A percentile compares a stretch with the other conserved stretches of the same genome.
These are phyloP conservation scores for Mrakia blollopis DNA, from an alignment of 768 basidiomycete species.

Conservation along the genomic window DNA sequence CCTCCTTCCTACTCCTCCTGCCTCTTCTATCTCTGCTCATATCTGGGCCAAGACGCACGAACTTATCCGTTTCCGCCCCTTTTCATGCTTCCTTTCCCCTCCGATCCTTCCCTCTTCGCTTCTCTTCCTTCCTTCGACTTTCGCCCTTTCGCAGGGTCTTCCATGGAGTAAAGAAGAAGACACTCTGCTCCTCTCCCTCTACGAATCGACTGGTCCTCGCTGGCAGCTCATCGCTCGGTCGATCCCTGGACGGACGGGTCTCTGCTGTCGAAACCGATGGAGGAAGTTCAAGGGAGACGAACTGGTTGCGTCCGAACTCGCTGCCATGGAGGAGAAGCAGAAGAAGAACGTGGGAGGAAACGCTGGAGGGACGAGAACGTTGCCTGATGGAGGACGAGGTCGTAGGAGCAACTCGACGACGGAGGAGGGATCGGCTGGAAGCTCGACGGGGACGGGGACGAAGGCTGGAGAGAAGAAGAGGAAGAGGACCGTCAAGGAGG, in stretches of 20 bases:
- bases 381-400: constrained; percentile 29
- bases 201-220: constrained; percentile 24
- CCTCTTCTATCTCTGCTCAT: not conserved
- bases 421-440: constrained; percentile 8
- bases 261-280: constrained; percentile 33
- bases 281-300: constrained; percentile 33
- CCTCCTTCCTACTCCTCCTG: not conserved
- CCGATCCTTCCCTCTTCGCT: not conserved
- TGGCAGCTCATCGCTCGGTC: constrained; percentile 34
- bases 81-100: not conserved
- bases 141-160: constrained; percentile 8
- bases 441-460: constrained; percentile 14
- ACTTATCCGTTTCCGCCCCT: not conserved
- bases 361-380: constrained; percentile 27
- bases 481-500: constrained; percentile 13
- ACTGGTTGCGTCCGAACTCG: constrained; percentile 5
- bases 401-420: constrained; percentile 9
- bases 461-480: constrained; percentile 20
- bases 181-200: constrained; percentile 21
- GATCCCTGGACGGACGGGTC: constrained; percentile 31
- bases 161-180: constrained; percentile 31
- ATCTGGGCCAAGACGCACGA: not conserved
- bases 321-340: constrained; percentile 27
- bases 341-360: constrained; percentile 31
- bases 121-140: not conserved